These are phyloP conservation scores for Penicillium desertorum DNA, from an alignment of 495 filamentous ascomycete genomes.

Conservation along the genomic window DNA sequence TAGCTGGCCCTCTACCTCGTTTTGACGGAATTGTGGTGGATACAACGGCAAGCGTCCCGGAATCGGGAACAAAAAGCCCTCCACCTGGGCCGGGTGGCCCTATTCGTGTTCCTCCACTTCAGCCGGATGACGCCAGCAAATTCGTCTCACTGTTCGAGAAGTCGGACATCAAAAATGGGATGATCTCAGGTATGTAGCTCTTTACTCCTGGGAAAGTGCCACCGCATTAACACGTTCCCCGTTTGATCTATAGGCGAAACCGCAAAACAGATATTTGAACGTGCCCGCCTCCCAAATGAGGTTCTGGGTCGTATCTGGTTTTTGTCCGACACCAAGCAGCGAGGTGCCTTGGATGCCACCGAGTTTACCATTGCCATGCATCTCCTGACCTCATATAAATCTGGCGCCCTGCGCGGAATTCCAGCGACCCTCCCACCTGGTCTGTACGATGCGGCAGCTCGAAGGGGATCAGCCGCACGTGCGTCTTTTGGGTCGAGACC, in stretches of 20 bases:
- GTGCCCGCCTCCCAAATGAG: conserved; percentile 86
- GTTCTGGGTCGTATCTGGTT: conserved; percentile 91
- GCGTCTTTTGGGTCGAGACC: conserved; percentile 46
- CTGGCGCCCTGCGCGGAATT: conserved; percentile 71
- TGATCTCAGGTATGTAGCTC: conserved; percentile 67
- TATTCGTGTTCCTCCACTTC: conserved; percentile 86
- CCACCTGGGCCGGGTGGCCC: conserved; percentile 68
- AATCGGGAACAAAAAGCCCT: conserved; percentile 49
- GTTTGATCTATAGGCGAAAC: conserved; percentile 57
- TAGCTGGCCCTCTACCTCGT: conserved; percentile 83
- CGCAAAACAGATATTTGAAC: conserved; percentile 93
- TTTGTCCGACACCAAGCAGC: conserved; percentile 86
- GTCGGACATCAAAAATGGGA: conserved; percentile 71
- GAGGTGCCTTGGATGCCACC: conserved; percentile 81
- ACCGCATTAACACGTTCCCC: not conserved
- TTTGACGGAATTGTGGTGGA: conserved; percentile 71
- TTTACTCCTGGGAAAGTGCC: not conserved
- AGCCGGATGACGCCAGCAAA: conserved; percentile 82
- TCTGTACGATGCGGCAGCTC: conserved; percentile 87
- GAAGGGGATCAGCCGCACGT: conserved; percentile 56
- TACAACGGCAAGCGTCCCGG: conserved; percentile 40
- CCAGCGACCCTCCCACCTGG: conserved; percentile 81
- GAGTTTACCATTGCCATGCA: conserved; percentile 99
- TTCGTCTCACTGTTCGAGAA: conserved; percentile 86
- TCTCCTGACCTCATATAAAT: conserved; percentile 85